These are phyloP conservation scores for Trametes cubensis DNA, from an alignment of 768 basidiomycete species.

Conservation along the genomic window DNA sequence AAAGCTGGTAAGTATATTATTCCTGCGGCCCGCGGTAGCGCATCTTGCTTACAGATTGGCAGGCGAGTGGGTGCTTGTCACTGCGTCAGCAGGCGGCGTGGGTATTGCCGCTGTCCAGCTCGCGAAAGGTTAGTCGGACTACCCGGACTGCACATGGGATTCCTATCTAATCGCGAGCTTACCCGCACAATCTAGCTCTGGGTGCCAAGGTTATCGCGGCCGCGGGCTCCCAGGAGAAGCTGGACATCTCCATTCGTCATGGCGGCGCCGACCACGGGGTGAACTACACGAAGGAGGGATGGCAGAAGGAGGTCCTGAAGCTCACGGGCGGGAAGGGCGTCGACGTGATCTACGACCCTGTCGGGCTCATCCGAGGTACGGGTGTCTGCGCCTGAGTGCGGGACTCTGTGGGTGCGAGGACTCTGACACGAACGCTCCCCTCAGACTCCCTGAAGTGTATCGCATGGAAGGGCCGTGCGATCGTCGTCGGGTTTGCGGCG, in stretches of 20 bases:
- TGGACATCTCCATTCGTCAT: constrained; percentile 70
- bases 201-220: constrained; percentile 96
- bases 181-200: constrained; percentile 52
- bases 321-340: constrained; percentile 86
- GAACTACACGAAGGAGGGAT: constrained; percentile 75
- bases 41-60: neutral
- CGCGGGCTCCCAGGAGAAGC: constrained; percentile 76
- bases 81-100: constrained; percentile 95
- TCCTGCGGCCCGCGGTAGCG: too few species aligned
- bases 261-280: constrained; percentile 86
- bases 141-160: neutral
- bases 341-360: constrained; percentile 86
- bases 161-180: neutral
- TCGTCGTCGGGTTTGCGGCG: constrained; percentile 93
- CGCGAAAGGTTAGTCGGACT: constrained; percentile 70
- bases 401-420: neutral
- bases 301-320: constrained; percentile 89
- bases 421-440: constrained; percentile 18
- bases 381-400: neutral
- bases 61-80: constrained; percentile 93
- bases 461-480: constrained; percentile 88
- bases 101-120: constrained; percentile 91
- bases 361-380: constrained; percentile 71
- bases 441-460: constrained; percentile 90
- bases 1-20: constrained; percentile 60